Conservation (phyloP, 2,329 filamentous ascomycete genomes). For the Nothopassalora personata region DNA sequence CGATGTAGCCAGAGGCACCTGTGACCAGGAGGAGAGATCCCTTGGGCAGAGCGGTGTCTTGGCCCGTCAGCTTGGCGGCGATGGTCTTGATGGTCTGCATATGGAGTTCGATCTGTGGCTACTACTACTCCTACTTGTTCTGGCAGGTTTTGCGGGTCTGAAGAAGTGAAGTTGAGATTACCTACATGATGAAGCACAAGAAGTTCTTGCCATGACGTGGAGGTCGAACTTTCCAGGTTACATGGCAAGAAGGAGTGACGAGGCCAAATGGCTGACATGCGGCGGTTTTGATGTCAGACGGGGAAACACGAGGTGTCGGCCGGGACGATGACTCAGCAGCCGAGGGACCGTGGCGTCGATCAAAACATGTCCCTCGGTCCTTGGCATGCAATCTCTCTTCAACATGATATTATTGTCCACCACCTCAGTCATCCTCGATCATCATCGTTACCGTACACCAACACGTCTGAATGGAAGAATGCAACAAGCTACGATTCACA, state of each 20-base stretch:
- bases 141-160: no score
- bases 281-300: no score
- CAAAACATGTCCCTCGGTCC: not conserved
- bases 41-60: slow-evolving; percentile 17
- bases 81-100: slow-evolving; percentile 12
- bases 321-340: not conserved
- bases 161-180: not conserved
- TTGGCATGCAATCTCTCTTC: not conserved
- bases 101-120: not conserved
- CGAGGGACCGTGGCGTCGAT: not conserved
- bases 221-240: not conserved
- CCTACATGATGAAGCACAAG: not conserved
- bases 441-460: no score
- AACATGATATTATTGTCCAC: not conserved
- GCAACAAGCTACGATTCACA: no score
- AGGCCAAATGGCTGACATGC: not conserved
- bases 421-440: not conserved
- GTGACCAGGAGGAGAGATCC: slow-evolving; percentile 30
- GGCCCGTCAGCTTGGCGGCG: slow-evolving; percentile 7
- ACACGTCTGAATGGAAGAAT: no score
- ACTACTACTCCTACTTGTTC: not conserved
- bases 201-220: not conserved
- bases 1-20: slow-evolving; percentile 29
- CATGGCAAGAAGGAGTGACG: not conserved
- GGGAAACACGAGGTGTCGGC: no score